These are phyloP conservation scores for Saturnispora gosingensis DNA, from an alignment of 805 yeast genomes.

Conservation along the genomic window DNA sequence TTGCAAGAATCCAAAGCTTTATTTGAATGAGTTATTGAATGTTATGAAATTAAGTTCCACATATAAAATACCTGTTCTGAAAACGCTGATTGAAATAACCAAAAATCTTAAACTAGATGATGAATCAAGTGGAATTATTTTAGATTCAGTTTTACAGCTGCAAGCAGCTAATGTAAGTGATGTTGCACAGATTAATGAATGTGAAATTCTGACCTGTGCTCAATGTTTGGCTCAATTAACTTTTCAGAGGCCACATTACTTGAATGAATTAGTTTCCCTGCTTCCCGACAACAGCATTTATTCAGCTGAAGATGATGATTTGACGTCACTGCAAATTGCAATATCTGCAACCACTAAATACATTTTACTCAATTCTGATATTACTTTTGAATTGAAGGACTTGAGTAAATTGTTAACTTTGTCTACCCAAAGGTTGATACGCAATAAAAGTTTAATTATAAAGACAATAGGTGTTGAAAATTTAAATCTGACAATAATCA, in stretches of 20 bases:
- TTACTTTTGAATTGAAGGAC: slow-evolving; percentile 6
- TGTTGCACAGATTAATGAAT: slow-evolving; percentile 6
- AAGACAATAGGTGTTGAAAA: slow-evolving; percentile 54
- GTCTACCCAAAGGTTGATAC: slow-evolving; percentile 19
- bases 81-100: slow-evolving; percentile 11
- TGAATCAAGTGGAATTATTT: slow-evolving; percentile 6
- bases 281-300: neutral
- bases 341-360: slow-evolving; percentile 25
- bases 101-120: neutral
- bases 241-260: slow-evolving; percentile 10
- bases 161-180: neutral
- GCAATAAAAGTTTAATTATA: slow-evolving; percentile 38
- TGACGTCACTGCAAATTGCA: slow-evolving; percentile 11
- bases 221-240: slow-evolving; percentile 20
- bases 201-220: slow-evolving; percentile 19
- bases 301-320: neutral
- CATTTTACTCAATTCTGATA: slow-evolving; percentile 14
- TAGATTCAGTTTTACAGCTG: slow-evolving; percentile 5
- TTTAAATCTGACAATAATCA: slow-evolving; percentile 50
- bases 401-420: slow-evolving; percentile 21
- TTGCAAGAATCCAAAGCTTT: slow-evolving; percentile 29
- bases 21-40: slow-evolving; percentile 32
- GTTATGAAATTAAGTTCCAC: slow-evolving; percentile 10
- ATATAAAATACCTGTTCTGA: slow-evolving; percentile 7
- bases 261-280: slow-evolving; percentile 13